Base-by-base conservation (phyloP, 2,329 filamentous ascomycete genomes). In the Colletotrichum paranaense region DNA sequence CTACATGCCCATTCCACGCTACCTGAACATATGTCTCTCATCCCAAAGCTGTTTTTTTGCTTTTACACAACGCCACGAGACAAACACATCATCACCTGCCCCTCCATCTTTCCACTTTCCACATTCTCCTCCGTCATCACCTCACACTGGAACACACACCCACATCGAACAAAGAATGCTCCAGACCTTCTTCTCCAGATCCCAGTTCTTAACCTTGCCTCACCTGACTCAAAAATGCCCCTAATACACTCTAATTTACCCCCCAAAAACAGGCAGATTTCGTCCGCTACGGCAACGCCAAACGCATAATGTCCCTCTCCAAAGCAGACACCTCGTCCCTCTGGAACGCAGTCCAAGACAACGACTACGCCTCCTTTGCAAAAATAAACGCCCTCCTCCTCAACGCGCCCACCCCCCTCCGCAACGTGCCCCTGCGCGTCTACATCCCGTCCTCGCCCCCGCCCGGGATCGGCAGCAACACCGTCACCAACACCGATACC, bases 251-350 rank as follows among this genome's bases (percentile, higher is more conserved):
- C 42, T 32, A 32, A 24, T 24, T 26, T 35, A 35, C 24, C 7
- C 35, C n/a, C 24, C 55, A 4, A 9, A 68, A 68, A 53, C 69
- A 91, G 87, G 95, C 95, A 35, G 95, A 98, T 82, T 97, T 95
- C 77, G 86, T 97, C 63, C 91, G 95, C 64, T 96, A 97, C 77
- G 95, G 95, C 57, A 97, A 93, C 67, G 95, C 94, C 19, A 95
- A 96, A 80, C 92, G 93, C 74, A 95, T 97, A 79, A 97, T 98
- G 94, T 92, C 92, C 67, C 86, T 98, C 78, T 95, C 93, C 74
- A 95, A 95, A 81, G 91, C 94, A 58, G 92, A 97, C 81, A 97
- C 94, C 16, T 94, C 92, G 8, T 90, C 92, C 38, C 87, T 98
- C 42, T 98, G 95, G 95, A 89, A 92, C 76, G 89, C 94, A 11